phyloP scores from a whole-genome alignment of 768 basidiomycete genomes.

The Russula vinacea region DNA sequence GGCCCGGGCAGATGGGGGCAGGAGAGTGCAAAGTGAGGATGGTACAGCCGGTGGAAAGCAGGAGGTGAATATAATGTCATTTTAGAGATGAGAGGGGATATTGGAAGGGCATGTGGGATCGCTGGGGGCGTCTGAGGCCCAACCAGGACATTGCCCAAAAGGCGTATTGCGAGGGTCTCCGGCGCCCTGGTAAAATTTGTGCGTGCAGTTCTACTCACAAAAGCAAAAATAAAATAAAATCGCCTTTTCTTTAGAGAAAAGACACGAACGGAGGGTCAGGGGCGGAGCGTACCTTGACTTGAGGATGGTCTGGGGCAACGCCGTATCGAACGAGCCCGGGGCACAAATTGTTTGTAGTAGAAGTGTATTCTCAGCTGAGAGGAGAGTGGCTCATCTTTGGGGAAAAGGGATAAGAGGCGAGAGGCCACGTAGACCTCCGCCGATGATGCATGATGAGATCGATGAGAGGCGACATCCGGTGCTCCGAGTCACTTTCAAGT shows the following conservation, averaged over 20 bases:
- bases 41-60: slow-evolving; percentile 85
- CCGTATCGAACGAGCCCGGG: slow-evolving; percentile 94
- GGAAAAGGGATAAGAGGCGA: slow-evolving; percentile 66
- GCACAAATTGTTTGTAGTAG: slow-evolving; percentile 90
- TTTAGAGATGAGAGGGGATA: slow-evolving; percentile 63
- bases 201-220: slow-evolving; percentile 78
- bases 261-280: too few species aligned
- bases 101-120: slow-evolving; percentile 50
- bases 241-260: not conserved
- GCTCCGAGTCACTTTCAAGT: too few species aligned
- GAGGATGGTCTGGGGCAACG: slow-evolving; percentile 97
- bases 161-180: slow-evolving; percentile 77
- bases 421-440: slow-evolving; percentile 95
- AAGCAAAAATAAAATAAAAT: not conserved
- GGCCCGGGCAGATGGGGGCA: slow-evolving; percentile 49
- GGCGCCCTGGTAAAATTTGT: slow-evolving; percentile 87
- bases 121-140: slow-evolving; percentile 37
- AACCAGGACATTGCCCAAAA: slow-evolving; percentile 88
- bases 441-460: slow-evolving; percentile 81
- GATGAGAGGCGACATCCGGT: slow-evolving; percentile 47
- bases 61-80: slow-evolving; percentile 75
- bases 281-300: slow-evolving; percentile 72
- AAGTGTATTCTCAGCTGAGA: slow-evolving; percentile 62
- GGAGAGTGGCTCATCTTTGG: slow-evolving; percentile 39
- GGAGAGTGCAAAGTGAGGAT: slow-evolving; percentile 55